Base-by-base conservation (phyloP, 805 yeast species). In the Zygotorulaspora sp. region DNA sequence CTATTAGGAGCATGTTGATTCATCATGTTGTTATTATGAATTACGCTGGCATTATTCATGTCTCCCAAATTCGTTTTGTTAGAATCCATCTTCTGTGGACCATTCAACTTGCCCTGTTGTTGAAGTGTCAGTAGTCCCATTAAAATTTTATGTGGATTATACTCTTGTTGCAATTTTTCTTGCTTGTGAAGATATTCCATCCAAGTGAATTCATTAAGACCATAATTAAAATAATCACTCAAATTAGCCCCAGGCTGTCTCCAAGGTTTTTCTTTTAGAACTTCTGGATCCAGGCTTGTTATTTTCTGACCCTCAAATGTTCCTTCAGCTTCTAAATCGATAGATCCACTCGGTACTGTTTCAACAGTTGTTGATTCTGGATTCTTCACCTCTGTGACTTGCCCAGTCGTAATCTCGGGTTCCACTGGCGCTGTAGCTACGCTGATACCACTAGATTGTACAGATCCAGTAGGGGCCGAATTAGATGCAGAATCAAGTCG, bases 201-300 rank as follows among this genome's bases (percentile, higher is more conserved):
- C 99, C 99, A 92, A 11, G 97, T 83, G 48, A 84, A 75, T 66
- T 92, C 99, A 58, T 92, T 95, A 57, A 92, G 92, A 1, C 98
- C 98, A 55, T 79, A 92, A 65, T 92, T 92, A 71, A 92, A 92
- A 62, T 88, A 94, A 61, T 92, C 97, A 6, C 95, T 75, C 27
- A 86, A 66, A 63, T 92, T 97, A 3, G 96, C 95, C 25, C 97
- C 98, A 1, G 97, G 97, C 47, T 84, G 79, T 57, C 98, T 75
- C 99, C 99, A 92, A 6, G 99, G 99, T 65, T 94, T 94, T 48
- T 88, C 95, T 47, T 85, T 87, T 33, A 89, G 66, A 37, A 80
- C 82, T 43, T 83, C 90, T 8, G 90, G 71, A 43, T 84, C 82
- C 9, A 90, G 71, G 48, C 83, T 78, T 0, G 95, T 85, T 33